These are phyloP conservation scores for Nicotiana paniculata DNA, from an alignment of 257 asterid species.

Conservation along the genomic window DNA sequence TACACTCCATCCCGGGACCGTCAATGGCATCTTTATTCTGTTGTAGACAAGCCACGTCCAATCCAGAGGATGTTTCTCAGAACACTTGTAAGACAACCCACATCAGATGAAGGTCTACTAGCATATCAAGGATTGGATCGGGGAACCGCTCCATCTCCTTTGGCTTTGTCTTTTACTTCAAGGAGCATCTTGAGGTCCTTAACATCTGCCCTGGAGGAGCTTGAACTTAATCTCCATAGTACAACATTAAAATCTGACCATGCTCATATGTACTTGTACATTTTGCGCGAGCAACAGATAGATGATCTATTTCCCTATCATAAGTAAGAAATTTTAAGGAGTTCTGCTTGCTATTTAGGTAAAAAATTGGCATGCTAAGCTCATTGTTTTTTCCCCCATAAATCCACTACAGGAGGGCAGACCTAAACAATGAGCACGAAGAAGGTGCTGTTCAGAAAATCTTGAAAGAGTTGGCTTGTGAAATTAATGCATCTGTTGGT, in stretches of 20 bases:
- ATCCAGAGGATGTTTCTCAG: conserved; percentile 83
- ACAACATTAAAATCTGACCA: conserved; percentile 78
- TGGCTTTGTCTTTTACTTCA: conserved; percentile 76
- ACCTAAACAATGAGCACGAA: conserved; percentile 44
- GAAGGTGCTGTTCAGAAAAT: conserved; percentile 64
- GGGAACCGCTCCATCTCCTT: conserved; percentile 40
- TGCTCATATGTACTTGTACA: conserved; percentile 87
- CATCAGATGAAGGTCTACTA: conserved; percentile 54
- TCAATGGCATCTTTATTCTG: conserved; percentile 98
- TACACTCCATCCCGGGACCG: conserved; percentile 97
- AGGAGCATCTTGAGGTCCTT: conserved; percentile 88
- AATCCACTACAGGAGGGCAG: conserved; percentile 47
- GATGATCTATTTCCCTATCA: conserved; percentile 75
- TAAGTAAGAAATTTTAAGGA: conserved; percentile 40
- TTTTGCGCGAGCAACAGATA: conserved; percentile 82
- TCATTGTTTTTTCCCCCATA: not conserved
- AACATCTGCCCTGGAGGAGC: conserved; percentile 93
- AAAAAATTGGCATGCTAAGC: not conserved
- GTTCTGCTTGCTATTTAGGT: not conserved
- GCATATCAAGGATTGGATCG: conserved; percentile 52
- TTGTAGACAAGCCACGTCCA: conserved; percentile 58
- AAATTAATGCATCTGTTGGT: conserved; percentile 68
- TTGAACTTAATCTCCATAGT: conserved; percentile 90
- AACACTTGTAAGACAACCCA: conserved; percentile 90
- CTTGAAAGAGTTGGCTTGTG: conserved; percentile 60